phyloP scores from a whole-genome alignment of 2,329 filamentous ascomycete species.

The Fusarium cicatricum region DNA sequence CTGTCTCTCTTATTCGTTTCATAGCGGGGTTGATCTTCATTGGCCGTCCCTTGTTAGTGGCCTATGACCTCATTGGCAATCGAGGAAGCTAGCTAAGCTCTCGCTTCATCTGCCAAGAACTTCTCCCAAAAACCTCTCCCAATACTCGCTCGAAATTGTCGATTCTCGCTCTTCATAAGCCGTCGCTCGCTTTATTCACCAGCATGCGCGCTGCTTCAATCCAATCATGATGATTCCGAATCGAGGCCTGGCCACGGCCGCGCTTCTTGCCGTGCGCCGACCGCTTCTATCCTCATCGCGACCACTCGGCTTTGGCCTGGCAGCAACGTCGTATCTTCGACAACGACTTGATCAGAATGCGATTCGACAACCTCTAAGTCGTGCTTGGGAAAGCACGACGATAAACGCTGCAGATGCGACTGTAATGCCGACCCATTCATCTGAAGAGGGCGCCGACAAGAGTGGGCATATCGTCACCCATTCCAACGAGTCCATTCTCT shows the following conservation, averaged over 20 bases:
- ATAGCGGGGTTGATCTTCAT: constrained; percentile 3
- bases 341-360: constrained; percentile 8
- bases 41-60: neutral
- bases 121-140: neutral
- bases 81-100: constrained; percentile 19
- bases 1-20: no score
- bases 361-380: constrained; percentile 10
- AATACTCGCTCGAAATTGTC: neutral
- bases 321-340: constrained; percentile 21
- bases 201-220: constrained; percentile 19
- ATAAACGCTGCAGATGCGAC: constrained; percentile 23
- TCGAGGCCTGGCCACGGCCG: constrained; percentile 37
- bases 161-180: neutral
- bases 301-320: constrained; percentile 13
- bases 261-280: constrained; percentile 37
- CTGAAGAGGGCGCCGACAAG: constrained; percentile 63
- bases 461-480: constrained; percentile 83
- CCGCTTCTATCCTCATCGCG: constrained; percentile 24
- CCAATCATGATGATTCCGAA: constrained; percentile 41
- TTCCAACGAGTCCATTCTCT: constrained; percentile 83
- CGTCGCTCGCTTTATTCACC: neutral
- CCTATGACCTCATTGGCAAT: constrained; percentile 24
- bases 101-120: constrained; percentile 4
- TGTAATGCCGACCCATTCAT: constrained; percentile 12
- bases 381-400: constrained; percentile 41